A percentile compares a stretch with the other conserved stretches of the same genome.
These are phyloP conservation scores for Chaetomium fimeti DNA, from an alignment of 495 filamentous ascomycete species.

Conservation along the genomic window DNA sequence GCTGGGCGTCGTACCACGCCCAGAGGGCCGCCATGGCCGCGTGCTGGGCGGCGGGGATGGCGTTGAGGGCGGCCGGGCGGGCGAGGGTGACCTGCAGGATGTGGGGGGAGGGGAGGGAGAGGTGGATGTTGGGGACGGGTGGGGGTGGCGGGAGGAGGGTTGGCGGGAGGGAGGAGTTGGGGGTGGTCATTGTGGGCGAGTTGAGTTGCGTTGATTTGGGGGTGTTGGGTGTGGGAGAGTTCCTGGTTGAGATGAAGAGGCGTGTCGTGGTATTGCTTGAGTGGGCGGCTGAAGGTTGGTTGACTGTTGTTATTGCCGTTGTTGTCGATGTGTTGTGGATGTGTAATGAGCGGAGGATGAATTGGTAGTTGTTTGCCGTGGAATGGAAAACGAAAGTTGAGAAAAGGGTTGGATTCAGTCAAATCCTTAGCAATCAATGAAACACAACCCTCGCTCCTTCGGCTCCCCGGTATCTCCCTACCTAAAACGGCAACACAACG, in stretches of 20 bases:
- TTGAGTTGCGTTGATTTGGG: neutral
- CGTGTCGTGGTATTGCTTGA: neutral
- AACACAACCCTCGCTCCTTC: neutral
- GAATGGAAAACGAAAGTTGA: no score
- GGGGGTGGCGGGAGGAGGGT: slow-evolving; percentile 16
- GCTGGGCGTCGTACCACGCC: slow-evolving; percentile 59
- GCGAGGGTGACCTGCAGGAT: slow-evolving; percentile 63
- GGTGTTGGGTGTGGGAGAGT: neutral
- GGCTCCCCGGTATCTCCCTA: neutral
- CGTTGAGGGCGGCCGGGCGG: slow-evolving; percentile 58
- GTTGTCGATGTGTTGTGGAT: no score
- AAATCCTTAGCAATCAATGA: neutral
- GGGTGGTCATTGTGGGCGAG: neutral
- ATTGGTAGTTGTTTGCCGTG: no score
- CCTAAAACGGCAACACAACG: neutral
- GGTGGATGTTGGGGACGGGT: slow-evolving; percentile 35
- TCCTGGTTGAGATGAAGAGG: neutral
- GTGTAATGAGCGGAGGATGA: no score
- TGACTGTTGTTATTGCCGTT: no score
- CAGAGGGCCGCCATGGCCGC: slow-evolving; percentile 52
- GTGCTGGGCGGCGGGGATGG: slow-evolving; percentile 53
- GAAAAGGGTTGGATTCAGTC: no score
- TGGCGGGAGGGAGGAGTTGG: slow-evolving; percentile 1
- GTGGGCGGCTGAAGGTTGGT: no score
- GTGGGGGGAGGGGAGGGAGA: slow-evolving; percentile 56